These are phyloP conservation scores for Pythium chondricola DNA, from an alignment of 352 stramenopile genomes.

Conservation along the genomic window DNA sequence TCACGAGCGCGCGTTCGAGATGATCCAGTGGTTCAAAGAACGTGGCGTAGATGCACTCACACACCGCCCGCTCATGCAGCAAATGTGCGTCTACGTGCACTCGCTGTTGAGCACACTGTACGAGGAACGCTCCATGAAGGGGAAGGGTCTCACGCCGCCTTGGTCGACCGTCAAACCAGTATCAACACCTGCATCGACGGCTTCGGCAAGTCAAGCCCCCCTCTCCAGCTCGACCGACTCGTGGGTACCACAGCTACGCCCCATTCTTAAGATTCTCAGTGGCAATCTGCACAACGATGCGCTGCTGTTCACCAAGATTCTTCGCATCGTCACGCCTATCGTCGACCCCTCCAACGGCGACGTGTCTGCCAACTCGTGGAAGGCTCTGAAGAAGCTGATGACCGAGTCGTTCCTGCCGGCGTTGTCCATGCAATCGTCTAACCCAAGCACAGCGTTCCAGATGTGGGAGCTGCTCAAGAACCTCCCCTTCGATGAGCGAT, in stretches of 20 bases:
- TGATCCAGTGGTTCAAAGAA: slow-evolving; percentile 75
- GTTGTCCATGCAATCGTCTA: slow-evolving; percentile 67
- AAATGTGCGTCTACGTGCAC: slow-evolving; percentile 70
- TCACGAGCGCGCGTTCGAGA: slow-evolving; percentile 55
- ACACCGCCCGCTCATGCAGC: slow-evolving; percentile 50
- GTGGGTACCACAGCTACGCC: slow-evolving; percentile 42
- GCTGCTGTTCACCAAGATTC: slow-evolving; percentile 66
- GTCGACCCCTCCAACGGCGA: slow-evolving; percentile 23
- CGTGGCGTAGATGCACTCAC: slow-evolving; percentile 58
- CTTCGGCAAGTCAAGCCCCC: slow-evolving; percentile 19
- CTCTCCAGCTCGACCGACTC: slow-evolving; percentile 31
- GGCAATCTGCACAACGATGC: slow-evolving; percentile 61
- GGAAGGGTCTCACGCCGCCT: slow-evolving; percentile 30
- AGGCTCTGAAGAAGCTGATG: slow-evolving; percentile 45
- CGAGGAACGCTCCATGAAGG: slow-evolving; percentile 43
- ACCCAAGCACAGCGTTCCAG: slow-evolving; percentile 67
- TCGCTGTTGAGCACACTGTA: slow-evolving; percentile 52
- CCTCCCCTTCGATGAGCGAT: slow-evolving; percentile 72
- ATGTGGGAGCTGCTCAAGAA: slow-evolving; percentile 81
- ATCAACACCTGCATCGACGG: background rate
- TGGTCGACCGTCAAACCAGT: slow-evolving; percentile 1
- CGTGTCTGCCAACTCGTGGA: slow-evolving; percentile 9
- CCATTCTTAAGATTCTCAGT: slow-evolving; percentile 59
- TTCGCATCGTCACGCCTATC: slow-evolving; percentile 53
- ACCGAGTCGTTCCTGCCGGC: slow-evolving; percentile 64